Evolutionary conservation across 2,329 filamentous ascomycete species (phyloP).

Genomic region (Ascocoryne sarcoides): DNA sequence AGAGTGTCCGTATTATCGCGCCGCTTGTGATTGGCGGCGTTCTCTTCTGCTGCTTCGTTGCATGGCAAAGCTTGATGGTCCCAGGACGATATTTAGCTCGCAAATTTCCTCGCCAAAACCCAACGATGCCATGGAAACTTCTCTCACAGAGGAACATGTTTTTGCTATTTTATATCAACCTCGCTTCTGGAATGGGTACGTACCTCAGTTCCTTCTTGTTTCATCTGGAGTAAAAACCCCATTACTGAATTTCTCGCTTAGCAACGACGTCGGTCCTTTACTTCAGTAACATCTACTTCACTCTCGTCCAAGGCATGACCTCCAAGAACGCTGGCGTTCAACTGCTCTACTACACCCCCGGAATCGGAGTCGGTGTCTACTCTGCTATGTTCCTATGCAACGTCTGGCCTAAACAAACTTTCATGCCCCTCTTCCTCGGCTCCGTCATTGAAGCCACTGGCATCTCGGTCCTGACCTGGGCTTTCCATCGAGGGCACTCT

Average conservation of each 20-base stretch:
- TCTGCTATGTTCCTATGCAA: constrained; percentile 52
- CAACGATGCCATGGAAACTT: constrained; percentile 57
- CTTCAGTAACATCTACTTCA: constrained; percentile 61
- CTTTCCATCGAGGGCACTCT: constrained; percentile 40
- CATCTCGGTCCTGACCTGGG: constrained; percentile 48
- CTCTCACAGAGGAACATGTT: constrained; percentile 48
- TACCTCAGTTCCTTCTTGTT: not conserved
- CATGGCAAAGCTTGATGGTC: constrained; percentile 37
- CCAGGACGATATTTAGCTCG: constrained; percentile 38
- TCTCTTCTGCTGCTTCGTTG: constrained; percentile 31
- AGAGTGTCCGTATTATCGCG: constrained; percentile 30
- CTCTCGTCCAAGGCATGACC: constrained; percentile 46
- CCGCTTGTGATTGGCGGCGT: constrained; percentile 32
- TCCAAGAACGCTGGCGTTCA: constrained; percentile 44
- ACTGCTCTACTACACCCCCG: constrained; percentile 56
- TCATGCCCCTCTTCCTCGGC: constrained; percentile 48
- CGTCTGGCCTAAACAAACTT: constrained; percentile 51
- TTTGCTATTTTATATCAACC: constrained; percentile 54
- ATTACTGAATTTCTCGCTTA: constrained; percentile 25
- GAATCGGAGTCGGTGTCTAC: constrained; percentile 50
- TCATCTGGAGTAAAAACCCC: not conserved
- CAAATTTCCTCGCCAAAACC: constrained; percentile 43
- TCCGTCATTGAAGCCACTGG: constrained; percentile 48
- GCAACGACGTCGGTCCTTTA: constrained; percentile 51
- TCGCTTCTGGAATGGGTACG: constrained; percentile 39